A percentile compares a stretch with the other conserved stretches of the same genome.
Evolutionary conservation across 257 asterid genomes (phyloP).

Genomic region (Gardenia jasminoides): DNA sequence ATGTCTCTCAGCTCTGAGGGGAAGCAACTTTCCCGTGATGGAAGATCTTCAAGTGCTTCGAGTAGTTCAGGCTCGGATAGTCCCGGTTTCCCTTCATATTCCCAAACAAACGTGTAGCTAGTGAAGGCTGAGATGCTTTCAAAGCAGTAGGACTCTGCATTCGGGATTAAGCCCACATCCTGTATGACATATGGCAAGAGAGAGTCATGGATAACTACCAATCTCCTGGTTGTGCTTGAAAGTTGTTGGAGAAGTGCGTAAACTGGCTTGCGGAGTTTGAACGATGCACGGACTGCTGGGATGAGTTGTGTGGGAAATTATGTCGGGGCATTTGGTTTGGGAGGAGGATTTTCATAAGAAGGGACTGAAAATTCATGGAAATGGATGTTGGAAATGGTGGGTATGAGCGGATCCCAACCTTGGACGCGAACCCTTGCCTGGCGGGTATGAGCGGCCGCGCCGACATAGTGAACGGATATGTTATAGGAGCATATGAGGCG

Average conservation of each 20-base stretch:
- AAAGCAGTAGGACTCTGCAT: constrained; percentile 30
- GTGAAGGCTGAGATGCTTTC: constrained; percentile 20
- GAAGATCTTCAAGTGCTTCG: constrained; percentile 6
- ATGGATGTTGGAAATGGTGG: not conserved
- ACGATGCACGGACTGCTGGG: constrained; percentile 17
- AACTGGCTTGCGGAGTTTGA: constrained; percentile 20
- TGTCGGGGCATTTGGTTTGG: constrained; percentile 11
- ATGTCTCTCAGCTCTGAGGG: constrained; percentile 1
- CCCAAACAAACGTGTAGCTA: not conserved
- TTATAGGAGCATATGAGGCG: constrained; percentile 20
- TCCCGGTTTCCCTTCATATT: constrained; percentile 16
- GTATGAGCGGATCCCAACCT: constrained; percentile 1
- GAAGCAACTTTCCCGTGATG: not conserved
- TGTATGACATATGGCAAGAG: constrained; percentile 25
- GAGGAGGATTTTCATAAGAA: constrained; percentile 17
- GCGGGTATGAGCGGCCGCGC: constrained; percentile 11
- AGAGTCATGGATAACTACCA: constrained; percentile 26
- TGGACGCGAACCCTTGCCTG: constrained; percentile 1
- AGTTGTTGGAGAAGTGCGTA: constrained; percentile 4
- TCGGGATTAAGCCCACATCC: constrained; percentile 16
- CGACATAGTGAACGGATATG: constrained; percentile 14
- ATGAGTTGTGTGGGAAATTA: constrained; percentile 24
- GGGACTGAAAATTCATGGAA: constrained; percentile 39
- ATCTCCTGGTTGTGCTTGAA: not conserved
- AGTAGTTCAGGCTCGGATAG: constrained; percentile 15